Base-by-base conservation (phyloP, 345 rosid species). In the Arabidopsis suecica region DNA sequence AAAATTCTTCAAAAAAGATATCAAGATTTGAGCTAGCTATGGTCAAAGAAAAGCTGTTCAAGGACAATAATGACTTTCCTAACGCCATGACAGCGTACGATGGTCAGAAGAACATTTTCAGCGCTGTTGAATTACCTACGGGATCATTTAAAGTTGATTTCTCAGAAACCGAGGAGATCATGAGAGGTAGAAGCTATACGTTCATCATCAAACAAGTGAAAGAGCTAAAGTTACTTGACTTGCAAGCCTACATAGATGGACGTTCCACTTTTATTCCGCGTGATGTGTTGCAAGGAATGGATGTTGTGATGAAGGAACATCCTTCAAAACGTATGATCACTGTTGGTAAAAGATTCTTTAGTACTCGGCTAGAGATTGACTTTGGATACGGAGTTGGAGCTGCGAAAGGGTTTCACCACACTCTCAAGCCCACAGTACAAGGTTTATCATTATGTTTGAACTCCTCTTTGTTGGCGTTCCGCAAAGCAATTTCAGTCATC, bases 231-330 rank as follows among this genome's bases (percentile, higher is more conserved):
- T 81, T 87, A 40, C 12, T 74, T 57, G 84, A 88, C 68, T 68
- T 93, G 88, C 74, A 68, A 79, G 88, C 85, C 25, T 93, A 91
- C 77, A 74, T 87, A 59, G 54, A 50, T 0, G 88, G 88, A 25
- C 30, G 50, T 0, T 71, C 74, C 1, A 28, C 64, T 23, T 55
- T 80, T 0, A 33, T 76, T 5, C 97, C 98, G 5, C 91, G 96
- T 37, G 96, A 91, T 28, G 84, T 91, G 16, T 65, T 93, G 80
- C 98, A 91, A 79, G 97, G 91, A 20, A 75, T 93, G 88, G 97
- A 93, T 83, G 84, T 93, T 13, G 93, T 93, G 53, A 84, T 93
- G 96, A 93, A 93, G 81, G 98, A 93, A 84, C 86, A 93, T 71
- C 91, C 96, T 9, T 48, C 79, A 3, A 81, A 71, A 74, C 66